Base-by-base conservation (phyloP, 2,329 filamentous ascomycete species). In the Neophaeococcomyces mojaviensis region DNA sequence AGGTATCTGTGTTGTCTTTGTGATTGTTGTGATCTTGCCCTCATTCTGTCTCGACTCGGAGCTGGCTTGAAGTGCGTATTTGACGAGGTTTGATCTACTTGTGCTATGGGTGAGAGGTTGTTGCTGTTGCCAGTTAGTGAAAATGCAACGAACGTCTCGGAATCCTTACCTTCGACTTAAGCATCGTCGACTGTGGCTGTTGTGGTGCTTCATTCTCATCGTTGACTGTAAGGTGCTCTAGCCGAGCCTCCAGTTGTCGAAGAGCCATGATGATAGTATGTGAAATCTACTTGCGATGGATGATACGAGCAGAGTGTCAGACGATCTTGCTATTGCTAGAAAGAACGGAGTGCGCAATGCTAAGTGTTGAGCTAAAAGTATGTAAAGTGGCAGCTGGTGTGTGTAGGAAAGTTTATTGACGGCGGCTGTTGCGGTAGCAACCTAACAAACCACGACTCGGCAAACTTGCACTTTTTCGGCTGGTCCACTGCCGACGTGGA, bases 191-290 rank as follows among this genome's bases (percentile, higher is more conserved):
- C 10, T 28, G 24, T 47, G 68, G 68, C 51, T 68, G 71, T 52
- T 78, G 73, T 45, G 69, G 69, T 26, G 71, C 67, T 49, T 87
- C 83, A 61, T 90, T 94, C 68, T 95, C 89, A 61, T 96, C 89
- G 58, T 86, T 84, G 52, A 96, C 86, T 16, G 86, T 84, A 69
- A 96, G 79, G 66, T 82, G 83, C 79, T 95, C 88, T 61, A 97
- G 87, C 59, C 86, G 86, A 68, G 85, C 74, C 70, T 96, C 90
- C 38, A 97, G 74, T 42, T 79, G 81, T 57, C 86, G 79, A 49
- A 85, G 78, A 54, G 89, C 79, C 85, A 90, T 77, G 35, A 39
- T 81, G 20, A 20, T 30, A 26, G 12, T 26, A 16, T 31, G 32
- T 16, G 8, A 34, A 22, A 30, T 20, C 20, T 13, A n/a, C n/a